Evolutionary conservation across 2,329 filamentous ascomycete species (phyloP).

Genomic region (Botrytis sinoallii): DNA sequence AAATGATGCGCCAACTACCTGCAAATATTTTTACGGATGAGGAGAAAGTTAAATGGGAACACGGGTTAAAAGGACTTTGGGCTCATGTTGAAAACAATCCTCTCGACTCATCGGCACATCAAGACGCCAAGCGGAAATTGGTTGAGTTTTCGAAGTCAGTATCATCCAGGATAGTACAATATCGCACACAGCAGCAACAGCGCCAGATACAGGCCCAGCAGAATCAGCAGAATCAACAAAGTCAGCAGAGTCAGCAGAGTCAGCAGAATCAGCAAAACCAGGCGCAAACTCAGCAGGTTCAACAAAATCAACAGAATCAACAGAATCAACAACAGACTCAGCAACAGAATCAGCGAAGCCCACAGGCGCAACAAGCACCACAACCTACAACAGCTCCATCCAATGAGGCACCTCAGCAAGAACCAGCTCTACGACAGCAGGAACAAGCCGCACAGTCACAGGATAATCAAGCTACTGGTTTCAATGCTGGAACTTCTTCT

Average conservation of each 20-base stretch:
- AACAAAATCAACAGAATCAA: slow-evolving; percentile 6
- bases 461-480: slow-evolving; percentile 18
- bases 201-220: slow-evolving; percentile 40
- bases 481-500: slow-evolving; percentile 20
- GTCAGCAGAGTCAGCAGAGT: background rate
- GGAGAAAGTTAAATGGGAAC: slow-evolving; percentile 58
- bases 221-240: slow-evolving; percentile 1
- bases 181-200: slow-evolving; percentile 18
- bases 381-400: slow-evolving; percentile 18
- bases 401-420: slow-evolving; percentile 1
- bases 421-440: slow-evolving; percentile 14
- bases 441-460: slow-evolving; percentile 24
- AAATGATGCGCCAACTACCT: slow-evolving; percentile 37
- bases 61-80: slow-evolving; percentile 54
- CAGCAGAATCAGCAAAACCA: slow-evolving; percentile 3
- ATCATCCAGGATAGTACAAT: slow-evolving; percentile 27
- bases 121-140: slow-evolving; percentile 55
- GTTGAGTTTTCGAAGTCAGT: slow-evolving; percentile 59
- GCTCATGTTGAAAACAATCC: slow-evolving; percentile 47
- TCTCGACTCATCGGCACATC: slow-evolving; percentile 48
- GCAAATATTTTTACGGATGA: slow-evolving; percentile 44
- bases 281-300: slow-evolving; percentile 21
- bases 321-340: slow-evolving; percentile 20
- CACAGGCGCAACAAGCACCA: background rate
- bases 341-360: slow-evolving; percentile 21